Evolutionary conservation across 192 early-diverging fungal genomes (phyloP), one percentile per base, ranked within the genome.

Genomic region (Spinellus fusiger): DNA sequence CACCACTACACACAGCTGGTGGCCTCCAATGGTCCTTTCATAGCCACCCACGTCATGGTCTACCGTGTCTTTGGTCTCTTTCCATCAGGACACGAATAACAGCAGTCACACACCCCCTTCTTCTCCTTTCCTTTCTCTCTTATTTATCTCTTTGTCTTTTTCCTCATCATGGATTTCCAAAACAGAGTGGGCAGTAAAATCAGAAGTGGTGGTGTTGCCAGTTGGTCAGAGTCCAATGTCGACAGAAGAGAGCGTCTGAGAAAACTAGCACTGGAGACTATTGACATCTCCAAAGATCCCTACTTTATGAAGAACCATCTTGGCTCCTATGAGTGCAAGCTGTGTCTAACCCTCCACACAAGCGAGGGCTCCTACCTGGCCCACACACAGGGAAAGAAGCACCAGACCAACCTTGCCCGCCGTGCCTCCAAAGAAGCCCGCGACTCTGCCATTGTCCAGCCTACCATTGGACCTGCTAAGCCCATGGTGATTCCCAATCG

Each of bases 301-400:
- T 98, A 98, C 66, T 93, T 98, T 70, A 94, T 97, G 92, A 89
- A 92, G 80, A 90, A 93, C 77, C 85, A 96, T 56, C 68, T 87
- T 35, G 86, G 88, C 4, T 89, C 84, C 2, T 86, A 88, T 69
- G 89, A 92, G 61, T 92, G 89, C 73, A 90, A 89, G 70, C 76
- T 92, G 13, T 92, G 90, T 66, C 69, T 92, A 26, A 93, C 91
- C 5, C 75, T 91, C 13, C 91, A 93, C 72, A 91, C 82, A 52
- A 92, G 96, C 68, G 96, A 98, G 64, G 96, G 94, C 1, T 90
- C 88, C 0, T 98, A 98, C 70, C 77, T 98, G 18, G 92, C 94
- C 1, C 96, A 98, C 61, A 97, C 96, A 7, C 96, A 97, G 75
- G 96, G 94, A 56, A 98, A 98, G 64, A 98, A 97, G 78, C 96